These are phyloP conservation scores for Orbilia javanica DNA, from an alignment of 2,329 filamentous ascomycete species.

Conservation along the genomic window DNA sequence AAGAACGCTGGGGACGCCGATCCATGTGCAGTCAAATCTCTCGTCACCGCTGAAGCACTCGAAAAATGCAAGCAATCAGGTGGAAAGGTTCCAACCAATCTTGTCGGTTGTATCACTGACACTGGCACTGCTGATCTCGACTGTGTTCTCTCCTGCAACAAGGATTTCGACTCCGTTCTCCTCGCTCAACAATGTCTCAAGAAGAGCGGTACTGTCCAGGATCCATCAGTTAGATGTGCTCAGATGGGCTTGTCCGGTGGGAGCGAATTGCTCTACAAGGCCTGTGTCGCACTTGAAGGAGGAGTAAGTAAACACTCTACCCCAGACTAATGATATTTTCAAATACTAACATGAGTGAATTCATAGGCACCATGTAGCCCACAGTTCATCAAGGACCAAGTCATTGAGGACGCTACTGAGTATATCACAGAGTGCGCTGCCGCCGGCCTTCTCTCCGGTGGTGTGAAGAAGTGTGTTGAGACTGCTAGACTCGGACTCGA, in stretches of 20 bases:
- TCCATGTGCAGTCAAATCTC: conserved; percentile 26
- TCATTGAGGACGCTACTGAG: conserved; percentile 33
- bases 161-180: conserved; percentile 42
- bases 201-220: conserved; percentile 32
- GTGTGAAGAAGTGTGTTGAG: conserved; percentile 41
- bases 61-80: conserved; percentile 23
- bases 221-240: conserved; percentile 38
- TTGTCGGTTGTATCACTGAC: conserved; percentile 36
- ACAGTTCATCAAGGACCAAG: conserved; percentile 50
- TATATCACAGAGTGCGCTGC: conserved; percentile 41
- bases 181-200: conserved; percentile 50
- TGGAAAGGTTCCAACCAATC: conserved; percentile 42
- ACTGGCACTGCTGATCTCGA: conserved; percentile 21
- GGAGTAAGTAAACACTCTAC: conserved; percentile 43
- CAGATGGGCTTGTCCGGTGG: conserved; percentile 33
- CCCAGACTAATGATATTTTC: not conserved
- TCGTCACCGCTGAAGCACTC: conserved; percentile 25
- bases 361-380: conserved; percentile 38
- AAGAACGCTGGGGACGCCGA: conserved; percentile 37
- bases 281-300: conserved; percentile 38
- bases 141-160: conserved; percentile 40
- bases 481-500: conserved; percentile 24
- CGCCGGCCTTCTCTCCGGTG: conserved; percentile 22
- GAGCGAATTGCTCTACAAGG: conserved; percentile 33
- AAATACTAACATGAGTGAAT: conserved; percentile 18